Evolutionary conservation across 305 asterid species (phyloP).

Genomic region (Lippia alba): DNA sequence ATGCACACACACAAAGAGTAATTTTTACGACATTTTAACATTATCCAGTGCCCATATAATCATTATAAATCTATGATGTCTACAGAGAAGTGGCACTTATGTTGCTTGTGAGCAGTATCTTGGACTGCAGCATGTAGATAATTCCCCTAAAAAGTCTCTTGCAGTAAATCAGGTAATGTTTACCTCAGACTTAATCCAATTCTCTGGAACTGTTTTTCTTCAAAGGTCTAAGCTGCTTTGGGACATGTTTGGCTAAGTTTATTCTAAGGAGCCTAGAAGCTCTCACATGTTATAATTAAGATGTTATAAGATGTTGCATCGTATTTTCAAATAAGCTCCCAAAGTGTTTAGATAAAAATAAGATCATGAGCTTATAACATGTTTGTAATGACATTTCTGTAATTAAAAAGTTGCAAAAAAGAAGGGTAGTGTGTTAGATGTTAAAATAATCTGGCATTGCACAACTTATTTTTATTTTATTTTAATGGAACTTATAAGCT

Average conservation of each 20-base stretch:
- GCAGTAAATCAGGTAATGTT: slow-evolving; percentile 61
- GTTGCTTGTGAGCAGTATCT: slow-evolving; percentile 77
- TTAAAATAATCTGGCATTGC: no score
- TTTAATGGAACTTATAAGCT: no score
- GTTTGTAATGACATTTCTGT: no score
- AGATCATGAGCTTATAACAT: no score
- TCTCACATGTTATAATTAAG: no score
- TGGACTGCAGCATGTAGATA: slow-evolving; percentile 71
- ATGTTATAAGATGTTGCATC: no score
- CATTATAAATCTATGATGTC: slow-evolving; percentile 21
- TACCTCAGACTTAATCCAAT: slow-evolving; percentile 18
- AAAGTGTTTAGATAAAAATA: no score
- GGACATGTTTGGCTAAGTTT: not conserved
- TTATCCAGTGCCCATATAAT: slow-evolving; percentile 19
- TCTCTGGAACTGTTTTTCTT: slow-evolving; percentile 10
- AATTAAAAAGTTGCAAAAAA: no score
- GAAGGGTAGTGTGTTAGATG: no score
- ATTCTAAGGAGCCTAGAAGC: no score
- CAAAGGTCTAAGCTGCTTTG: slow-evolving; percentile 18
- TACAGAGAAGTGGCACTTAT: slow-evolving; percentile 49
- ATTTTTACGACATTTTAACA: slow-evolving; percentile 4
- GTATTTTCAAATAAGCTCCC: no score
- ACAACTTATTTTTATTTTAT: no score
- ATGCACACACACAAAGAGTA: not conserved
- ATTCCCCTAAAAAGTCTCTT: slow-evolving; percentile 56